phyloP scores from a whole-genome alignment of 2,329 filamentous ascomycete genomes.

The Diaporthe ilicicola region DNA sequence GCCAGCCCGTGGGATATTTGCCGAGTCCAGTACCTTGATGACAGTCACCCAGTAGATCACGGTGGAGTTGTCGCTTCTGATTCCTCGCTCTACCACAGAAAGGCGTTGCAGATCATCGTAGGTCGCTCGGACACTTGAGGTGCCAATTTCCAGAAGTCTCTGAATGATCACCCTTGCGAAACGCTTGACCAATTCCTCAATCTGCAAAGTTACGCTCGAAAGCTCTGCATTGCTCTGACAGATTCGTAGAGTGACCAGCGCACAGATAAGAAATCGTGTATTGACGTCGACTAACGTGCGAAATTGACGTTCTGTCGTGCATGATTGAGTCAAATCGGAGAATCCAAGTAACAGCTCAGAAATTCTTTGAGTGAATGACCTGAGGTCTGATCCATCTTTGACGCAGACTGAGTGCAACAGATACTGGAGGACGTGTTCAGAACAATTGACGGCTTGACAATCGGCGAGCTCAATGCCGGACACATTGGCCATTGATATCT shows the following conservation, averaged over 20 bases:
- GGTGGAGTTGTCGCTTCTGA: slow-evolving; percentile 54
- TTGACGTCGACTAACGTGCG: slow-evolving; percentile 47
- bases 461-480: slow-evolving; percentile 32
- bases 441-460: slow-evolving; percentile 23
- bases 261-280: slow-evolving; percentile 48
- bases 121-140: slow-evolving; percentile 52
- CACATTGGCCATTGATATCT: slow-evolving; percentile 43
- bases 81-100: slow-evolving; percentile 58
- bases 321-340: slow-evolving; percentile 3
- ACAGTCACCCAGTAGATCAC: slow-evolving; percentile 67
- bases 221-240: slow-evolving; percentile 47
- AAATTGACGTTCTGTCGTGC: slow-evolving; percentile 35
- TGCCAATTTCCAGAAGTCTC: slow-evolving; percentile 52
- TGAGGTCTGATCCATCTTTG: slow-evolving; percentile 43
- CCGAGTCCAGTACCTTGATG: slow-evolving; percentile 61
- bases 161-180: slow-evolving; percentile 49
- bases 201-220: slow-evolving; percentile 48
- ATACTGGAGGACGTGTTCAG: slow-evolving; percentile 58
- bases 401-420: slow-evolving; percentile 54
- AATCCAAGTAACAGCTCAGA: slow-evolving; percentile 50
- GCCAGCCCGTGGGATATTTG: slow-evolving; percentile 57
- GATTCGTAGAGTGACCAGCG: slow-evolving; percentile 51
- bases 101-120: slow-evolving; percentile 59
- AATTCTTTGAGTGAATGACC: slow-evolving; percentile 53
- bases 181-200: slow-evolving; percentile 59